Base-by-base conservation (phyloP, 805 yeast genomes). In the Suhomyces sp. region DNA sequence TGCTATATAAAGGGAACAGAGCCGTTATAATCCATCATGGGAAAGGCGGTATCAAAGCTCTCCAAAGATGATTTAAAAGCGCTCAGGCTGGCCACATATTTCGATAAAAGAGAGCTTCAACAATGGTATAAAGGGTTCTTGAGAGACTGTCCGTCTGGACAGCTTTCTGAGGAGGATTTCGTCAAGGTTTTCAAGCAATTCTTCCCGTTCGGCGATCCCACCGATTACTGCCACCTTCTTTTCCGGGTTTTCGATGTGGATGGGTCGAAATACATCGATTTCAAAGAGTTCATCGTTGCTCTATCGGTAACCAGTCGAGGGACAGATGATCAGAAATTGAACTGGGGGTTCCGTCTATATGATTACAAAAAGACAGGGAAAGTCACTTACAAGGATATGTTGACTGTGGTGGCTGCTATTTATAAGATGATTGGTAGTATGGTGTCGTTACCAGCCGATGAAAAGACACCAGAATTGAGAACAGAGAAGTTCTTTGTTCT, bases 71-170 rank as follows among this genome's bases (percentile, higher is more conserved):
- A 93, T 51, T 74, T 93, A 31, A 75, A 84, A 35, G 80, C 83
- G 36, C 75, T 93, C 40, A 84, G 83, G 56, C 81, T 79, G 53
- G 83, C 88, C 16, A 93, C 99, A 0, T 83, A 88, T 51, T 93
- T 93, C 54, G 96, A 91, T 54, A 79, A 90, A 35, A 74, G 96
- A 45, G 98, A 93, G 56, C 74, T 93, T 28, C 98, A 93, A 60
- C 98, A 91, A 56, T 93, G 99, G 99, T 91, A 91, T 56, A 91
- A 91, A 56, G 98, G 98, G 2, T 93, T 93, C 51, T 68, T 83
- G 26, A 74, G 96, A 54, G 98, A 93, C 58, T 91, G 96, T 57
- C 97, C 97, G 1, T 72, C 79, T 21, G 98, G 98, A 1, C 90
- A 83, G 56, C 69, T 93, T 18, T 78, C 88, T 3, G 83, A 82